Conservation (phyloP, 2,329 filamentous ascomycete species). For the Neocatenulostroma microsporum region DNA sequence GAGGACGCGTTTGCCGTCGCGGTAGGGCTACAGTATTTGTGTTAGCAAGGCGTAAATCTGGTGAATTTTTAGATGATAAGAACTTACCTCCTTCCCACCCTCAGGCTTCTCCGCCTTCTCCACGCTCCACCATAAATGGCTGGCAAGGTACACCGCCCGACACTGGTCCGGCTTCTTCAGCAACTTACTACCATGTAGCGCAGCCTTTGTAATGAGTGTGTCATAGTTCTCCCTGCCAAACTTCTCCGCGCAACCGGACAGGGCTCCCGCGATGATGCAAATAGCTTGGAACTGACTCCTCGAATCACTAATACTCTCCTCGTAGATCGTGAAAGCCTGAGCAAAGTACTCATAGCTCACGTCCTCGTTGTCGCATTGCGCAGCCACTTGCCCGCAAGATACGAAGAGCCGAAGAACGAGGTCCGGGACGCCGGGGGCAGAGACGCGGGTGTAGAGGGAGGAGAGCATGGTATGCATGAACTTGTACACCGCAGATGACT, state of each 20-base stretch:
- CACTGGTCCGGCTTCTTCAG: constrained; percentile 98
- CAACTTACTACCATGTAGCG: constrained; percentile 91
- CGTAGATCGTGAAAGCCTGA: constrained; percentile 95
- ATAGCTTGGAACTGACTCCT: constrained; percentile 97
- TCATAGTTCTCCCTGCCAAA: constrained; percentile 98
- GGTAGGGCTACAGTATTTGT: constrained; percentile 88
- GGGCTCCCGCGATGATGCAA: constrained; percentile 79
- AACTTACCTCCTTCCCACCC: constrained; percentile 7
- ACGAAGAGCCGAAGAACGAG: constrained; percentile 84
- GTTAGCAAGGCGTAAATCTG: neutral
- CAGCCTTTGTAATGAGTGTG: constrained; percentile 95
- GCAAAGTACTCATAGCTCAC: constrained; percentile 98
- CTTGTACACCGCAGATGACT: constrained; percentile 80
- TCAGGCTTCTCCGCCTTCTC: constrained; percentile 73
- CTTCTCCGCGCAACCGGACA: constrained; percentile 72
- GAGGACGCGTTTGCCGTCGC: constrained; percentile 91
- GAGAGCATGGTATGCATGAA: constrained; percentile 88
- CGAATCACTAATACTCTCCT: constrained; percentile 91
- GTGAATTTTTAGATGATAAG: neutral
- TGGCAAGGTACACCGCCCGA: constrained; percentile 89
- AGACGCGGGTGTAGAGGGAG: constrained; percentile 78
- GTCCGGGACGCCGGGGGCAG: constrained; percentile 64
- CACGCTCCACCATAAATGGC: constrained; percentile 96
- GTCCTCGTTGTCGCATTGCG: constrained; percentile 87
- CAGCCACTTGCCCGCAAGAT: constrained; percentile 84